phyloP scores from a whole-genome alignment of 805 yeast genomes.

The Saccharomycopsis babjevae region DNA sequence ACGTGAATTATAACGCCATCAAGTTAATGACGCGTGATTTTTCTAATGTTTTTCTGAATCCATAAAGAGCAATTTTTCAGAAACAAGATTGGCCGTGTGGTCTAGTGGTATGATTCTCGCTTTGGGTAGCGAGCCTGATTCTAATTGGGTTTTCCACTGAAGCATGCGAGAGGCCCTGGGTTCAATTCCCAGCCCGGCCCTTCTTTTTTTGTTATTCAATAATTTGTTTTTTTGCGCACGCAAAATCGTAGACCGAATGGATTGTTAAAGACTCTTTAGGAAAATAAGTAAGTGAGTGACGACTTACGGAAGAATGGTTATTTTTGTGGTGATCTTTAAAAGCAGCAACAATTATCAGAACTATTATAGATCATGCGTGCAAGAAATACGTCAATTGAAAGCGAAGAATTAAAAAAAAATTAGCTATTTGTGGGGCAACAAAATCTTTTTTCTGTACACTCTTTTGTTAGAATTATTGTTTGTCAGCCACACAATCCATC shows the following conservation, averaged over 20 bases:
- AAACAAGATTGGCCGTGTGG: constrained; percentile 30
- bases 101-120: constrained; percentile 51
- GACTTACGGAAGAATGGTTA: background rate
- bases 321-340: background rate
- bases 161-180: constrained; percentile 19
- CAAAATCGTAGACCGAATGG: background rate
- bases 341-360: background rate
- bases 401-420: background rate
- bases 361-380: background rate
- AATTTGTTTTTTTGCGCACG: background rate
- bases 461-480: background rate
- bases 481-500: background rate
- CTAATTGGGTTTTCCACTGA: constrained; percentile 1
- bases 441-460: too few relatives aligned
- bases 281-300: background rate
- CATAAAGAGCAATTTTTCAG: too few relatives aligned
- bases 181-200: constrained; percentile 20
- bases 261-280: background rate
- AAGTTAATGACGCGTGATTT: too few relatives aligned
- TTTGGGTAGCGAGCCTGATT: constrained; percentile 29
- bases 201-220: constrained; percentile 8
- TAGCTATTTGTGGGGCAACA: background rate
- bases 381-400: background rate
- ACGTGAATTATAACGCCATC: too few relatives aligned
- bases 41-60: too few relatives aligned